A percentile compares a stretch with the other conserved stretches of the same genome.
Evolutionary conservation across 441 rosid genomes (phyloP).

Genomic region (Manihot esculenta): DNA sequence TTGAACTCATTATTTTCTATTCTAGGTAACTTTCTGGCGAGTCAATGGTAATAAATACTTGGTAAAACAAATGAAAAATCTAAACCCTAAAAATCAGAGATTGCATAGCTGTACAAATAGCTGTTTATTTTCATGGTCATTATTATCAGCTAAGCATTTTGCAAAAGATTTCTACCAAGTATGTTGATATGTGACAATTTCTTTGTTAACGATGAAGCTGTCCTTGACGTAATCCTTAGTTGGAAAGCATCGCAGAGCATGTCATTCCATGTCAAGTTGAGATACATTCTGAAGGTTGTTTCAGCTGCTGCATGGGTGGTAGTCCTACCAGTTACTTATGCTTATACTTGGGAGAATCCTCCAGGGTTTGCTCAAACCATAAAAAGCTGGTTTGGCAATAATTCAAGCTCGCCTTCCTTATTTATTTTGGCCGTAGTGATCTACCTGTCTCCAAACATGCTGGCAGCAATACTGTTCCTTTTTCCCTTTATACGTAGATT

Average conservation of each 20-base stretch:
- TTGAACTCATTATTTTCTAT: too few species aligned
- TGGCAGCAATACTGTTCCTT: conserved; percentile 78
- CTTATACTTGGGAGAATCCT: conserved; percentile 85
- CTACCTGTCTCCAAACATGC: conserved; percentile 94
- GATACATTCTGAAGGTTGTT: conserved; percentile 91
- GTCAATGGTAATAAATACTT: too few species aligned
- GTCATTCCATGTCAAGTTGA: conserved; percentile 92
- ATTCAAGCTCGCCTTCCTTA: conserved; percentile 70
- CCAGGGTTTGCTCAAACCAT: conserved; percentile 91
- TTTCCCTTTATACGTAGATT: conserved; percentile 89
- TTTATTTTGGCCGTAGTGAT: conserved; percentile 81
- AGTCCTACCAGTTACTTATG: conserved; percentile 88
- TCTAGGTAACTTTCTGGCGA: too few species aligned
- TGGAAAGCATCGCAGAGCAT: conserved; percentile 87
- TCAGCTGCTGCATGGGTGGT: conserved; percentile 98
- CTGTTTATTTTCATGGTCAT: not conserved
- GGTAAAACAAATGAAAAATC: too few species aligned
- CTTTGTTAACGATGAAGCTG: conserved; percentile 55
- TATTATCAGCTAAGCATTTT: not conserved
- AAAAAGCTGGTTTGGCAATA: conserved; percentile 88
- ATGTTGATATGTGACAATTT: conserved; percentile 14
- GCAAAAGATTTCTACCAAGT: not conserved
- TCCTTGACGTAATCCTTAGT: conserved; percentile 89
- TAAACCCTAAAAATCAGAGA: too few species aligned
- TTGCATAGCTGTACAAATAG: too few species aligned